Evolutionary conservation across 345 rosid genomes (phyloP).

Genomic region (Eucalyptus regnans): DNA sequence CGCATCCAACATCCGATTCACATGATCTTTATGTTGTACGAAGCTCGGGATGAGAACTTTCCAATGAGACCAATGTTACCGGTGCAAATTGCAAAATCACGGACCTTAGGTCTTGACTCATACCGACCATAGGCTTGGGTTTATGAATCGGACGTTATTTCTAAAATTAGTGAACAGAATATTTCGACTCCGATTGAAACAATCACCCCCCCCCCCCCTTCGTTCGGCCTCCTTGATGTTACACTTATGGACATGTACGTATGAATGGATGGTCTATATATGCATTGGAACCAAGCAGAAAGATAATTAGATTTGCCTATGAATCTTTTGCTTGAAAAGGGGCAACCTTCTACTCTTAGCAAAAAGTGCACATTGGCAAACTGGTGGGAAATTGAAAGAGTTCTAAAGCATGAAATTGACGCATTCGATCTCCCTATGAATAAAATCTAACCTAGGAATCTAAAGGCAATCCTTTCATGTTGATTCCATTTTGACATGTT

Average conservation of each 20-base stretch:
- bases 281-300: no score
- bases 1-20: not conserved
- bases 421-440: not conserved
- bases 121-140: not conserved
- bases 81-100: not conserved
- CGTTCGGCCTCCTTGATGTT: no score
- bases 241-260: no score
- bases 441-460: not conserved
- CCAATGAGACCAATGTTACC: not conserved
- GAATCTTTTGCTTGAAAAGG: not conserved
- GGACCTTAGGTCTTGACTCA: not conserved
- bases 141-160: not conserved
- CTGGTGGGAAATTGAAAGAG: not conserved
- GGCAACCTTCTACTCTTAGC: not conserved
- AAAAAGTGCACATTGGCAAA: not conserved
- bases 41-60: not conserved
- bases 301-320: no score
- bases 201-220: no score
- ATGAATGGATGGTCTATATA: no score
- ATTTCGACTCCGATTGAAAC: no score
- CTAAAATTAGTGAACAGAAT: not conserved
- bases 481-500: not conserved
- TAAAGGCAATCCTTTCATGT: not conserved
- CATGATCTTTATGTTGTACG: not conserved
- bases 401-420: not conserved